A percentile compares a stretch with the other conserved stretches of the same genome.
Evolutionary conservation across 73 alveolate species (phyloP).

Genomic region (Uronychia binucleata): DNA sequence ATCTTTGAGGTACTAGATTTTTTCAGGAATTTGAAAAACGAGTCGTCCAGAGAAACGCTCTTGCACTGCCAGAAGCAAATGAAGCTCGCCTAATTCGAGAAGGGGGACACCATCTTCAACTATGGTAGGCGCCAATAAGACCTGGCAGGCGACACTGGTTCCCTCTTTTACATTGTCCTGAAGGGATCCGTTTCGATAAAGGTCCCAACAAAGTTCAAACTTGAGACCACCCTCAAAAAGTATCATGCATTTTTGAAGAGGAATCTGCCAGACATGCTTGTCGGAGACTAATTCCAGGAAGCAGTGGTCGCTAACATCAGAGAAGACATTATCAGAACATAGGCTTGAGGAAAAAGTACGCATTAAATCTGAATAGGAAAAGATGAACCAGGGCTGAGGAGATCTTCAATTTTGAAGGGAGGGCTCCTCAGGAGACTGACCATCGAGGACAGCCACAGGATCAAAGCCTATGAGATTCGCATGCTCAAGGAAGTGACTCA

Average conservation of each 20-base stretch:
- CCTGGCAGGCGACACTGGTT: conserved; percentile 65
- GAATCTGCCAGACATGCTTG: conserved; percentile 21
- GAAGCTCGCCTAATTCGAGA: background rate
- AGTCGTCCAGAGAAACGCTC: background rate
- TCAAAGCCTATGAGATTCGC: background rate
- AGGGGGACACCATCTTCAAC: conserved; percentile 44
- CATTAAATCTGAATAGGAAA: background rate
- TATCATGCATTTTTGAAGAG: background rate
- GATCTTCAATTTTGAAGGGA: too few relatives aligned
- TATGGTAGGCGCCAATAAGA: conserved; percentile 1
- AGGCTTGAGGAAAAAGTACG: background rate
- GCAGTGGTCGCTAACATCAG: too few relatives aligned
- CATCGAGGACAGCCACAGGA: background rate
- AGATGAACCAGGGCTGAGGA: too few relatives aligned
- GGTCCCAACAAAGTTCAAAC: conserved; percentile 34
- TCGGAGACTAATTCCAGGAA: conserved; percentile 2
- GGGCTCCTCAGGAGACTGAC: background rate
- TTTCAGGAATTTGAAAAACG: background rate
- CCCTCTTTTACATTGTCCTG: conserved; percentile 44
- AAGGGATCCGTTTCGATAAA: conserved; percentile 60
- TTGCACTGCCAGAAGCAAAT: background rate
- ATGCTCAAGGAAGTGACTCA: conserved; percentile 24
- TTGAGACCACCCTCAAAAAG: conserved; percentile 10
- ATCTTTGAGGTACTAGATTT: too few relatives aligned
- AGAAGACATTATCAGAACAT: background rate